Evolutionary conservation across 768 basidiomycete genomes (phyloP), one percentile per base, ranked within the genome.

Genomic region (Heimioporus sp.): DNA sequence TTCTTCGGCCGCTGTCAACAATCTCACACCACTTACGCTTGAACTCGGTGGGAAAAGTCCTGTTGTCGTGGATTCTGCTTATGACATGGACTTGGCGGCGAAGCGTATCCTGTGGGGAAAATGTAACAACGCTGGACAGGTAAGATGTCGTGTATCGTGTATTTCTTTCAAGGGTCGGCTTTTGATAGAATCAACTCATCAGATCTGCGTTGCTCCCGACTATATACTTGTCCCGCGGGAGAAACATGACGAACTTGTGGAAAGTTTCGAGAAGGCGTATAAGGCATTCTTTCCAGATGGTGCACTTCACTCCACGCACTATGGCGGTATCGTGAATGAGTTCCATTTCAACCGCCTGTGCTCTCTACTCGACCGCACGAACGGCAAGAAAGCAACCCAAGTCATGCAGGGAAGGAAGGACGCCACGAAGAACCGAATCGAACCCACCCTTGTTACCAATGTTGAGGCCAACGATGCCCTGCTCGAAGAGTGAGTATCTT

Each of bases 71-170:
- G 76, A 76, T 46, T 51, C 72, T 8, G 67, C 70, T 20, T 67
- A 65, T 55, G 72, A 75, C 38, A 56, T 83, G 56, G 67, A 74
- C 6, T 53, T 84, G 31, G 78, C 81, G 0, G 88, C 86, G 4
- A 80, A 78, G 60, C 78, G 87, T 9, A 76, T 87, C 32, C 66
- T 87, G 24, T 86, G 80, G 78, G 87, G 82, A 1, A 90, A 89
- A 66, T 70, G 71, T 10, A 73, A 69, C 51, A 89, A 90, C 55
- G 73, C 80, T 2, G 88, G 88, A 10, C 87, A 87, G 75, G 80
- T 74, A 40, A 48, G 65, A 13, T 15, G 10, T 24, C 2, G 30
- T 35, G 24, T 46, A 20, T 36, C 36, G 21, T 0, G 4, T 28
- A 17, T n/a, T 41, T 39, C 6, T 28, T 10, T 39, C 11, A 38